Base-by-base conservation (phyloP, 2,329 filamentous ascomycete genomes). In the Verticillium longisporum region DNA sequence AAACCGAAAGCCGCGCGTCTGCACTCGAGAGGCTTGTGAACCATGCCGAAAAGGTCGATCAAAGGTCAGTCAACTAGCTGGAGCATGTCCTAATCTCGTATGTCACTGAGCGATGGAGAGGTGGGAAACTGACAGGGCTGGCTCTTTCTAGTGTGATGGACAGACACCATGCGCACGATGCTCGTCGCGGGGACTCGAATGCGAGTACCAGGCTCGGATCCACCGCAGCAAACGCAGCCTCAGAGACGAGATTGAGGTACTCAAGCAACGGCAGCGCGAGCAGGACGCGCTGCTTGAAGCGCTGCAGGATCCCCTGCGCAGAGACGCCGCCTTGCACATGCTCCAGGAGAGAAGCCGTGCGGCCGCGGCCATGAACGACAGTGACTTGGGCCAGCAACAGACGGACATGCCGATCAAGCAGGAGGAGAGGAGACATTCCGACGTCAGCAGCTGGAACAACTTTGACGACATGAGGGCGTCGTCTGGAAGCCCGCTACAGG, bases 101-200 rank as follows among this genome's bases (percentile, higher is more conserved):
- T 36, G 9, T 36, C 34, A 36, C 55, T 14, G 7, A 6, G 14
- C 55, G 15, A 14, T 31, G 26, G 26, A 31, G 26, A 31, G 26
- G 26, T 31, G 26, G 26, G 26, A 15, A 15, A 33, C 26, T 11
- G 7, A 18, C 38, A 18, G 11, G 37, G 18, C 31, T n/a, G 10
- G 6, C 0, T 11, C 11, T 7, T 13, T 4, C 7, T 7, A 64
- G 62, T 64, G 62, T 18, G 55, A 64, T 26, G 61, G 62, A 4
- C 54, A 33, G 36, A 55, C 6, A 1, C 61, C 62, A 6, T 64
- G 62, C 13, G 55, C 57, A 11, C 34, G 61, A 56, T 58, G 61
- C 26, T 10, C 11, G 2, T 31, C 32, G 6, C 36, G 57, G 2
- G 57, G 55, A 6, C 26, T 58, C 3, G 11, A 56, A 7, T 64